phyloP scores from a whole-genome alignment of 1,139 yeast genomes.

The Scheffersomyces segobiensis region DNA sequence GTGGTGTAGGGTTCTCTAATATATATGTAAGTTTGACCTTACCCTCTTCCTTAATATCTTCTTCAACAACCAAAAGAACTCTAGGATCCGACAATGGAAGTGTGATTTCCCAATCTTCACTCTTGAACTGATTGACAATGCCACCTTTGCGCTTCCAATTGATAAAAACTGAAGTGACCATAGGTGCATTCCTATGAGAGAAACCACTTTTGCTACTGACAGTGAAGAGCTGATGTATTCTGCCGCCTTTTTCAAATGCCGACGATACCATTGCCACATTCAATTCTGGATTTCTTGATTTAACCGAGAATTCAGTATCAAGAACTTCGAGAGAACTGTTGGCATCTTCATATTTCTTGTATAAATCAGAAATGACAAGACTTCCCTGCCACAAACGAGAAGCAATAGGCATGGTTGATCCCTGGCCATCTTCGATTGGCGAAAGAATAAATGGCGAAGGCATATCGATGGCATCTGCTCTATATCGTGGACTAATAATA shows the following conservation, averaged over 20 bases:
- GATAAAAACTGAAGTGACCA: constrained; percentile 26
- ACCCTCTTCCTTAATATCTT: constrained; percentile 11
- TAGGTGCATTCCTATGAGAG: constrained; percentile 40
- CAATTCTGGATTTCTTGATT: constrained; percentile 33
- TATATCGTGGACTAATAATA: constrained; percentile 38
- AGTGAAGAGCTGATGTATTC: constrained; percentile 23
- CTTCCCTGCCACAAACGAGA: constrained; percentile 49
- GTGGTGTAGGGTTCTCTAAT: constrained; percentile 74
- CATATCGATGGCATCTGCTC: constrained; percentile 29
- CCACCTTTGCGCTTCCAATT: constrained; percentile 34
- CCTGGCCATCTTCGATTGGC: constrained; percentile 12
- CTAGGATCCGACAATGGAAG: constrained; percentile 73
- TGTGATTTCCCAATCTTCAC: constrained; percentile 47
- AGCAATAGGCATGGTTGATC: constrained; percentile 41
- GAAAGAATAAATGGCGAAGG: constrained; percentile 44
- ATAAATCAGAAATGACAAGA: constrained; percentile 14
- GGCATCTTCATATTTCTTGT: background rate
- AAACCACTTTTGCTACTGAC: constrained; percentile 43
- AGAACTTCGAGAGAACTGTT: constrained; percentile 21
- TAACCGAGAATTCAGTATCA: constrained; percentile 20
- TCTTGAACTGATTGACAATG: constrained; percentile 23
- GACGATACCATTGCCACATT: constrained; percentile 19
- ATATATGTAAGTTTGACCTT: constrained; percentile 43
- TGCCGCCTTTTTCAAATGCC: background rate
- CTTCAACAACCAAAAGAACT: constrained; percentile 45